Evolutionary conservation across 2,329 filamentous ascomycete species (phyloP).

Genomic region (Sporothrix variecibatus): DNA sequence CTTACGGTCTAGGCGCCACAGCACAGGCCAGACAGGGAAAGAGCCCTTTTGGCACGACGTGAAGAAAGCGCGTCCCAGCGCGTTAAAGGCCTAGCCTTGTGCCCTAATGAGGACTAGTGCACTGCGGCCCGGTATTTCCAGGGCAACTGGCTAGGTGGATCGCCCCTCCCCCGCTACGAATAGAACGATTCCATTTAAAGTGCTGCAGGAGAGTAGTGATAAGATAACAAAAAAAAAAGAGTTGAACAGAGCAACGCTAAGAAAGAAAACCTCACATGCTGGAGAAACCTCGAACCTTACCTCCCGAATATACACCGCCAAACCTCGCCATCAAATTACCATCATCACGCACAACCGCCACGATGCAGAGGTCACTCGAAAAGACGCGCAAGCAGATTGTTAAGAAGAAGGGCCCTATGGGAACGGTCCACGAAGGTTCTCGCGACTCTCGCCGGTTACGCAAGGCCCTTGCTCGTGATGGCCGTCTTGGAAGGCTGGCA

Average conservation of each 20-base stretch:
- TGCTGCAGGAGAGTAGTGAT: conserved; percentile 6
- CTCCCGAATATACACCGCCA: neutral
- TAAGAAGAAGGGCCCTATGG: conserved; percentile 75
- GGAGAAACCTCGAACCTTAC: neutral
- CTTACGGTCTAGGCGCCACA: neutral
- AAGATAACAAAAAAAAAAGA: conserved; percentile 17
- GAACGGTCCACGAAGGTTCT: conserved; percentile 82
- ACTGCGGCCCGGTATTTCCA: conserved; percentile 29
- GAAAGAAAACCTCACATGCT: neutral
- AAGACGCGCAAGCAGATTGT: conserved; percentile 88
- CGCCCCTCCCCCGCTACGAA: conserved; percentile 26
- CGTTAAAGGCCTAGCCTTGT: conserved; percentile 12
- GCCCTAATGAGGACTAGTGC: conserved; percentile 25
- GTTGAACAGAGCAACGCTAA: neutral
- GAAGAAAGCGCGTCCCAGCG: conserved; percentile 29
- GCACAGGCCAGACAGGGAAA: conserved; percentile 9
- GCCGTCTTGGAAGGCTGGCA: conserved; percentile 74
- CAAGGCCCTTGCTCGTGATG: conserved; percentile 76
- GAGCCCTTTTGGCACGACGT: conserved; percentile 17
- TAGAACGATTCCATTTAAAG: neutral
- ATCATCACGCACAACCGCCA: conserved; percentile 26
- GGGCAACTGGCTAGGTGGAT: conserved; percentile 28
- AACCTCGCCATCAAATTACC: neutral
- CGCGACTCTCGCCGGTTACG: conserved; percentile 81
- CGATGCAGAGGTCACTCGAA: conserved; percentile 73